These are phyloP conservation scores for Backusella tuberculispora DNA, from an alignment of 192 early-diverging fungal species.

Conservation along the genomic window DNA sequence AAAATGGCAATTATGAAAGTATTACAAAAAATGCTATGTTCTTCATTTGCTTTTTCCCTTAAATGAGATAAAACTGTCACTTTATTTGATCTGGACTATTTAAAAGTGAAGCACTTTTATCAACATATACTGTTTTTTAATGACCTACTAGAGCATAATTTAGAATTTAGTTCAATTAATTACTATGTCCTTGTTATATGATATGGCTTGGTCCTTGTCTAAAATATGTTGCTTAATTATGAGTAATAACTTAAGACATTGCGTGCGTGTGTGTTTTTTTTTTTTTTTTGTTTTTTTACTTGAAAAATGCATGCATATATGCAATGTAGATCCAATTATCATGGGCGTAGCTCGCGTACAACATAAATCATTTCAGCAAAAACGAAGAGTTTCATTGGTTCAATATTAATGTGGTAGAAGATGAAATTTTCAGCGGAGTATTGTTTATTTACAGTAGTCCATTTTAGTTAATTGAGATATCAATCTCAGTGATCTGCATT, in stretches of 20 bases:
- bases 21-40: neutral
- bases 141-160: neutral
- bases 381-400: neutral
- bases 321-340: neutral
- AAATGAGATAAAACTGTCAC: neutral
- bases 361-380: neutral
- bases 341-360: neutral
- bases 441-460: neutral
- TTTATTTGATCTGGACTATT: neutral
- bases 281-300: too few species aligned
- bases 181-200: too few species aligned
- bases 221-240: too few species aligned
- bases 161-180: neutral
- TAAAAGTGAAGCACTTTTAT: neutral
- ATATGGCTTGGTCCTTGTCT: too few species aligned
- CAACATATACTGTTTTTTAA: neutral
- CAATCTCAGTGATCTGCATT: neutral
- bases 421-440: neutral
- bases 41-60: slow-evolving; percentile 1
- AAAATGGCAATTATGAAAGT: neutral
- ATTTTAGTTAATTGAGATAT: neutral
- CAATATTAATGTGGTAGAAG: neutral
- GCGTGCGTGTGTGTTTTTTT: too few species aligned
- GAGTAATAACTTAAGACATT: too few species aligned
- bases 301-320: too few species aligned